Evolutionary conservation across 768 basidiomycete species (phyloP), one percentile per base, ranked within the genome.

Genomic region (Boletales sp.): DNA sequence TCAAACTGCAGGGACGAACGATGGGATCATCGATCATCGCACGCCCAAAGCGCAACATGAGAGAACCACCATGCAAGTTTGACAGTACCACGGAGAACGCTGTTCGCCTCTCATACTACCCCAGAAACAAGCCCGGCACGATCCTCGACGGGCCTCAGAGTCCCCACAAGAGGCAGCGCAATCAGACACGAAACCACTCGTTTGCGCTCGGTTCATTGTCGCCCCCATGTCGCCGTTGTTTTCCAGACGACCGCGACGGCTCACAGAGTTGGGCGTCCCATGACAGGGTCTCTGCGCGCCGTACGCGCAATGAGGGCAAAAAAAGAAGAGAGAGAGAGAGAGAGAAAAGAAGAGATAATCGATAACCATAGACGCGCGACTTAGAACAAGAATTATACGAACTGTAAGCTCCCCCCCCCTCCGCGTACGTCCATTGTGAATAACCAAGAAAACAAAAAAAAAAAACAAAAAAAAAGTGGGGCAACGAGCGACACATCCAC

Each of bases 91-190:
- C 21, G 21, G 21, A 21, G 2, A 21, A n/a, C n/a, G 46, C 74
- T 87, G 83, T 89, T 53, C 66, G 85, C 87, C 82, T 74, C 86
- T 82, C 73, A 88, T 89, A 89, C 87, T 88, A 89, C 86, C 71
- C 85, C 77, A 71, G 35, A 2, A 30, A 30, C 31, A 62, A 60
- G 69, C 75, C 84, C 80, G 72, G 83, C 86, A 89, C 81, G 64
- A 59, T 59, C 84, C 87, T 87, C 70, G 83, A 80, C 73, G 79
- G 57, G 83, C 33, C 76, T 77, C 44, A 77, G 81, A 86, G 87
- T 88, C 86, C 86, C 84, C 83, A 83, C 80, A 82, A 47, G 81
- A 78, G 77, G 84, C 84, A 19, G 31, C 46, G 39, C 46, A 62
- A 65, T 21, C 21, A 21, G 21, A 21, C 4, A 21, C 21, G 21